Base-by-base conservation (phyloP, 2,329 filamentous ascomycete genomes). In the Exophiala xenobiotica region DNA sequence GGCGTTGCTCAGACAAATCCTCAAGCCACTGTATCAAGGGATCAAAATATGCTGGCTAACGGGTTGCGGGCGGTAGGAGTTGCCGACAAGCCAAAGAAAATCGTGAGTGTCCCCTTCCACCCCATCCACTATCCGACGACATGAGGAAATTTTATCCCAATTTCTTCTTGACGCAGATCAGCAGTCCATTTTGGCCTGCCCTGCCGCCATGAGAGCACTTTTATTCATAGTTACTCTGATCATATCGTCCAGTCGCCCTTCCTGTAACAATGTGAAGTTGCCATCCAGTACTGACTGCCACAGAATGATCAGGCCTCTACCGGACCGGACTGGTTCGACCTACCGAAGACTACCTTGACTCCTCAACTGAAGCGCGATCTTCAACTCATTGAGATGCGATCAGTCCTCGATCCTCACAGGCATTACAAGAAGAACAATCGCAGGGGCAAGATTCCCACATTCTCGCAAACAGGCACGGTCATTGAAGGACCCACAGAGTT, bases 401-500 rank as follows among this genome's bases (percentile, higher is more conserved):
- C 85, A 49, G 85, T 96, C 16, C 78, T 97, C 18, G 92, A 97
- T 60, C 85, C 90, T 1, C 92, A 97, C 67, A 79, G 87, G 43
- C 87, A 92, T 64, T 95, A 95, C 77, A 95, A 92, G 68, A 97
- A 96, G 70, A 80, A 74, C 44, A 79, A 82, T 49, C 49, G 58
- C n/a, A 90, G 87, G 66, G 78, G 80, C 52, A 76, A 82, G 54
- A 72, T 86, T 1, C 93, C 93, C 1, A 83, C 90, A 55, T 97
- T 87, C 67, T 95, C 88, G 16, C 89, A 95, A 63, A 82, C 96
- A 22, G 93, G 92, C 51, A 92, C 88, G 4, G 82, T 99, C 53
- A 80, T 96, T 49, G 86, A 95, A 64, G 91, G 91, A 1, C 85
- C 90, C 1, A 91, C 90, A 1, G 92, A 97, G 65, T 96, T 86